phyloP scores from a whole-genome alignment of 371 early-diverging fungal species.

The Mortierella sp. region DNA sequence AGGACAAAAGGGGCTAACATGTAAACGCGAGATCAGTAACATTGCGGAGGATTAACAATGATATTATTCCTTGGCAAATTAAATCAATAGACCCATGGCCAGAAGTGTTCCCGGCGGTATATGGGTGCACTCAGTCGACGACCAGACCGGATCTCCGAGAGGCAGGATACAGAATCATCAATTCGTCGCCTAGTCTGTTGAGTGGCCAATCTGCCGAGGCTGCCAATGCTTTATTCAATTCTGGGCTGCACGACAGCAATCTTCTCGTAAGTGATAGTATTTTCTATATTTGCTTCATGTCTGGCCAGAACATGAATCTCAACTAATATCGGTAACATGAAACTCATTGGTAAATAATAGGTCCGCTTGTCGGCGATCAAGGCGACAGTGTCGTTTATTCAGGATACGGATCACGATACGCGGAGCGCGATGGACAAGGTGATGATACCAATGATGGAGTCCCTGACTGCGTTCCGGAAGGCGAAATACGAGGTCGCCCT shows the following conservation, averaged over 20 bases:
- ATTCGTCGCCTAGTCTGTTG: conserved; percentile 81
- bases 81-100: conserved; percentile 76
- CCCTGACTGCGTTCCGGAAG: conserved; percentile 19
- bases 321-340: not conserved
- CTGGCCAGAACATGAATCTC: too few relatives aligned
- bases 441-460: conserved; percentile 35
- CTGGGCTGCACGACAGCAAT: conserved; percentile 75
- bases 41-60: not conserved
- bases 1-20: not conserved
- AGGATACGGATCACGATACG: conserved; percentile 69
- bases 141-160: conserved; percentile 79
- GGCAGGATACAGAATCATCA: conserved; percentile 89
- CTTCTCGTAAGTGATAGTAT: conserved; percentile 27
- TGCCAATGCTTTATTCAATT: conserved; percentile 74
- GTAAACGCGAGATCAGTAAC: not conserved
- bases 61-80: not conserved
- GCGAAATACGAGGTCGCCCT: conserved; percentile 77
- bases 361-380: conserved; percentile 90
- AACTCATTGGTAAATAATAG: conserved; percentile 29
- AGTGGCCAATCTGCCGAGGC: conserved; percentile 74
- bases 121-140: conserved; percentile 81
- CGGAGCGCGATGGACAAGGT: conserved; percentile 25
- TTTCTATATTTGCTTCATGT: not conserved
- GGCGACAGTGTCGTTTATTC: conserved; percentile 85
- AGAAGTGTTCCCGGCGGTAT: conserved; percentile 80